A percentile compares a stretch with the other conserved stretches of the same genome.
These are phyloP conservation scores for Rhodocollybia butyracea DNA, from an alignment of 768 basidiomycete genomes.

Conservation along the genomic window DNA sequence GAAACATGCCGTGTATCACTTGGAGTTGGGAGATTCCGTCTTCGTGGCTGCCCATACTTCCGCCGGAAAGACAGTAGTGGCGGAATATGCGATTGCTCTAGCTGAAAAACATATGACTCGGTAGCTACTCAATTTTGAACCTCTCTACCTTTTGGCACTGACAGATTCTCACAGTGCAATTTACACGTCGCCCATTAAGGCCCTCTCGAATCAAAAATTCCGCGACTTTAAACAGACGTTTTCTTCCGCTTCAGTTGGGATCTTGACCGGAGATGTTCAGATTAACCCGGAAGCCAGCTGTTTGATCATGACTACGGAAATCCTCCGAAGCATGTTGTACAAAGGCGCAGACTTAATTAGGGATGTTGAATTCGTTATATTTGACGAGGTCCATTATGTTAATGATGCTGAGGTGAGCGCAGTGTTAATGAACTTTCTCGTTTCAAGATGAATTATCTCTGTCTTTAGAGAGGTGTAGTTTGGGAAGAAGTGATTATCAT, in stretches of 20 bases:
- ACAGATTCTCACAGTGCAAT: constrained; percentile 66
- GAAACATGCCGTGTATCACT: constrained; percentile 96
- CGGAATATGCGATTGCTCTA: constrained; percentile 96
- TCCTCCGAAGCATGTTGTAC: constrained; percentile 96
- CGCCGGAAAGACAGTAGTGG: constrained; percentile 99
- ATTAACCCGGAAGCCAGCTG: constrained; percentile 98
- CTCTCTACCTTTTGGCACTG: constrained; percentile 6
- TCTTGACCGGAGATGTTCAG: constrained; percentile 97
- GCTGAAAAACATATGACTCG: constrained; percentile 99
- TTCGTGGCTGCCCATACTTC: constrained; percentile 99
- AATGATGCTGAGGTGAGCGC: constrained; percentile 99
- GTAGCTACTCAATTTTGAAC: constrained; percentile 36
- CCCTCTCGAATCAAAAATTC: constrained; percentile 98
- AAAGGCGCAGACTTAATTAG: constrained; percentile 98
- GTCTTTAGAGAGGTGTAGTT: constrained; percentile 87
- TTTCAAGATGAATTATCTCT: not conserved
- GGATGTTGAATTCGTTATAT: constrained; percentile 99
- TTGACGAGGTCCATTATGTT: constrained; percentile 99
- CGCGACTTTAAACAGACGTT: constrained; percentile 98
- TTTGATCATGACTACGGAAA: constrained; percentile 97
- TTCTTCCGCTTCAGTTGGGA: constrained; percentile 86
- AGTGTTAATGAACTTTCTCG: constrained; percentile 10
- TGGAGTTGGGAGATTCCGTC: constrained; percentile 96
- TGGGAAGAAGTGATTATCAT: constrained; percentile 99
- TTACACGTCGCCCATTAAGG: constrained; percentile 98